Conservation (phyloP, 441 rosid genomes). For the Syzygium malaccense region DNA sequence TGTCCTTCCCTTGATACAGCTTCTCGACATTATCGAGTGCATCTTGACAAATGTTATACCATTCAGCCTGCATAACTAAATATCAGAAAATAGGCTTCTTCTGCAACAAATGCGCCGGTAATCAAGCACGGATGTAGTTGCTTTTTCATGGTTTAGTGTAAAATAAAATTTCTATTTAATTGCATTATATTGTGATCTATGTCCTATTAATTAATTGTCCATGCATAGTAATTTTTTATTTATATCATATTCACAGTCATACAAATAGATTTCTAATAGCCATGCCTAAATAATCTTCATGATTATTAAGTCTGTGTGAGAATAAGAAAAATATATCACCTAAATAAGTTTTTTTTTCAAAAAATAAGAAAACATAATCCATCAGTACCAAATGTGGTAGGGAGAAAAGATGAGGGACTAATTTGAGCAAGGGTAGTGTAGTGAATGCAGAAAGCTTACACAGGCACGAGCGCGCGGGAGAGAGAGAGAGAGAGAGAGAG, state of each 20-base stretch:
- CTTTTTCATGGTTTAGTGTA: background rate
- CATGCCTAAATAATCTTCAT: background rate
- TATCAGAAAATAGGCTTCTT: background rate
- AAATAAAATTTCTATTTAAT: background rate
- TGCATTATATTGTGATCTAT: background rate
- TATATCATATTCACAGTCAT: background rate
- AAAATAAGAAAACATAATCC: background rate
- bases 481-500: background rate
- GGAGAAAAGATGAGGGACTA: background rate
- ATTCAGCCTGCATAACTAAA: conserved; percentile 57
- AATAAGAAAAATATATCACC: background rate
- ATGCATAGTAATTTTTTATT: background rate
- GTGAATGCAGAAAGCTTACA: background rate
- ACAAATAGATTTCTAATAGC: background rate
- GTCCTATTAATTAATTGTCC: background rate
- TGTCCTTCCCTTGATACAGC: conserved; percentile 58
- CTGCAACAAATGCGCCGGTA: background rate
- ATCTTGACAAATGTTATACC: conserved; percentile 70
- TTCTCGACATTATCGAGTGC: conserved; percentile 71
- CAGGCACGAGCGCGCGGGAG: background rate
- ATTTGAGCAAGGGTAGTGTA: background rate
- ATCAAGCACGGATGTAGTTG: background rate
- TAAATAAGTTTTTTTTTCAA: background rate
- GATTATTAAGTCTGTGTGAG: background rate
- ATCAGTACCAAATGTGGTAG: background rate